These are phyloP conservation scores for Melianthus villosus DNA, from an alignment of 441 rosid genomes.

Conservation along the genomic window DNA sequence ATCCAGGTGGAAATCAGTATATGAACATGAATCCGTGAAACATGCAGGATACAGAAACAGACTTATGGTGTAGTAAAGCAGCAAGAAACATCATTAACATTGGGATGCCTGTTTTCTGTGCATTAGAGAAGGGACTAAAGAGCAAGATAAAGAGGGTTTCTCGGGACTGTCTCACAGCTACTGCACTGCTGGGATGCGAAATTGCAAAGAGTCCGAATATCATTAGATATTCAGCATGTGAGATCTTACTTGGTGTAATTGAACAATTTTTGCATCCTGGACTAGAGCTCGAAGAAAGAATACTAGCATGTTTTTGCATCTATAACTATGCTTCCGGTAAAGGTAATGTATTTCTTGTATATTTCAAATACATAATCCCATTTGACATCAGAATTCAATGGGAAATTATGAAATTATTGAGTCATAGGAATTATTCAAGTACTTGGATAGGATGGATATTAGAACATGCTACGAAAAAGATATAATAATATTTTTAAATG, in stretches of 20 bases:
- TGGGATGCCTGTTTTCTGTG: conserved; percentile 41
- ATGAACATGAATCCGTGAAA: conserved; percentile 3
- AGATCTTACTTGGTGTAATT: conserved; percentile 46
- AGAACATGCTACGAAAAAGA: background rate
- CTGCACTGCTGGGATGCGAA: conserved; percentile 75
- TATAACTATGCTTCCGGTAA: conserved; percentile 79
- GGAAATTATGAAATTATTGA: background rate
- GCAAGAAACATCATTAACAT: conserved; percentile 35
- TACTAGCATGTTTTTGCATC: conserved; percentile 70
- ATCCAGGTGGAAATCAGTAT: background rate
- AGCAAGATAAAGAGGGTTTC: conserved; percentile 49
- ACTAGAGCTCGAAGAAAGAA: conserved; percentile 61
- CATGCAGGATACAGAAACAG: conserved; percentile 51
- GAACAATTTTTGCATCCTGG: conserved; percentile 80
- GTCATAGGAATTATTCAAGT: background rate
- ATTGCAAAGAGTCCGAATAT: conserved; percentile 41
- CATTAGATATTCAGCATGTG: conserved; percentile 45
- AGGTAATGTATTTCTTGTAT: conserved; percentile 24
- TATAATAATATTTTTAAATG: background rate
- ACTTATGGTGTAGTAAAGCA: conserved; percentile 60
- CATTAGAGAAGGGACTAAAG: conserved; percentile 44
- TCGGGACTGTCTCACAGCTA: conserved; percentile 39
- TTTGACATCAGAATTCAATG: no score
- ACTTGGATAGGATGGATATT: background rate
- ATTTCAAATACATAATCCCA: no score